Evolutionary conservation across 208 protist species (phyloP), one percentile per base, ranked within the genome.

Genomic region (Acanthamoeba rhysodes): DNA sequence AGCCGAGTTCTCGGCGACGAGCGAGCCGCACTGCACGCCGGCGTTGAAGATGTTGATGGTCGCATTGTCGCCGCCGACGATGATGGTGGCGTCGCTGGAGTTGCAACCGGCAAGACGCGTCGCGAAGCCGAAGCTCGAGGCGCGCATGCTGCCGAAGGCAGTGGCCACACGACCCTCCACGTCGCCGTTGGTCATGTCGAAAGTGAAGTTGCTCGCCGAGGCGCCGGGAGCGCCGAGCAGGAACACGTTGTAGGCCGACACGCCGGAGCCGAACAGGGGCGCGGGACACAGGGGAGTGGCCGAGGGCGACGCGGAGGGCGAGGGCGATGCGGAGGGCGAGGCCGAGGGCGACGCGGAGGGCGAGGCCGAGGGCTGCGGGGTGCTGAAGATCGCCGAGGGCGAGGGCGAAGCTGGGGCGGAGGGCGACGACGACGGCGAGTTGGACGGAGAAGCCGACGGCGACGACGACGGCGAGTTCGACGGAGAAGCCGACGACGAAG

Each of bases 201-300:
- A 55, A 1, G 74, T 37, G 74, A 55, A 57, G 41, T 84, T 27
- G 74, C n/a, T 45, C 4, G 8, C 27, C 18, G 14, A 22, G 45
- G 27, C 68, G 1, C 18, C 14, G 55, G 18, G 18, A 5, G 9
- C 14, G 27, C 74, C 74, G 20, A 84, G 24, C 14, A 84, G 74
- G 74, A 84, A 84, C 41, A 84, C 74, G 27, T 84, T 84, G 74
- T n/a, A 55, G 34, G 74, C 74, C 74, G 74, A 84, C 74, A 53
- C 34, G 27, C 24, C 53, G 20, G 74, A 9, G 6, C 74, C 74
- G 37, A 84, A 53, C 9, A 84, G 41, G 10, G 74, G 74, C 0
- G 74, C 41, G 37, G 74, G 74, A 41, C 74, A 84, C 24, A 66
- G 59, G 4, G 59, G 59, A 66, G 59, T 66, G 74, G 41, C 41